Evolutionary conservation across 441 rosid genomes (phyloP).

Genomic region (Rhodomyrtus psidioides): DNA sequence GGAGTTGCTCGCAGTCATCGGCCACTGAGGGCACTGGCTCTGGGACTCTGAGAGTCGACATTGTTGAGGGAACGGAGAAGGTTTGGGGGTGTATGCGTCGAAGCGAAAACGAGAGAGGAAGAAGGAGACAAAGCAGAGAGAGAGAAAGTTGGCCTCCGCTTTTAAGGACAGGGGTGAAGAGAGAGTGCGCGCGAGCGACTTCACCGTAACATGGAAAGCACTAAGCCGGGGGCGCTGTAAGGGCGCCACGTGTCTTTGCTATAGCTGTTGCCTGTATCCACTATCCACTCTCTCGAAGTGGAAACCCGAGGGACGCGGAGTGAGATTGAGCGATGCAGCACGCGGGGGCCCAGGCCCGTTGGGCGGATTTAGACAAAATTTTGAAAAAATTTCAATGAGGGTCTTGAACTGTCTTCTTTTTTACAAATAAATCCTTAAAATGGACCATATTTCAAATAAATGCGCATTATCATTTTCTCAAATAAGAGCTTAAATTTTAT

Average conservation of each 20-base stretch:
- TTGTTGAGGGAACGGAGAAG: background rate
- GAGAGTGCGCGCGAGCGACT: background rate
- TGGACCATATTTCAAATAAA: too few species aligned
- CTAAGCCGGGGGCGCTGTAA: background rate
- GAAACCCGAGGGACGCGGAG: background rate
- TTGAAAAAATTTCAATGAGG: too few species aligned
- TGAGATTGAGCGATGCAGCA: background rate
- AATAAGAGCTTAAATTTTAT: too few species aligned
- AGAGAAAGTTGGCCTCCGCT: too few species aligned
- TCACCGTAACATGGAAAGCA: background rate
- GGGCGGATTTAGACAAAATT: background rate
- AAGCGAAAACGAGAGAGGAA: background rate
- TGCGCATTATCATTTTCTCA: too few species aligned
- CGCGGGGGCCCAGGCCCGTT: background rate
- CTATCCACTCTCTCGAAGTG: background rate
- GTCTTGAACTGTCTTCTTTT: too few species aligned
- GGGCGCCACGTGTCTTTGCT: background rate
- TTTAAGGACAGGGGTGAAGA: background rate
- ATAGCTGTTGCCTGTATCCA: too few species aligned
- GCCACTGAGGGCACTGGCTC: background rate
- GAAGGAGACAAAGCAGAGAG: too few species aligned
- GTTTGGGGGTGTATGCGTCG: background rate
- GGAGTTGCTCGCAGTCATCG: too few species aligned
- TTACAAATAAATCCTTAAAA: too few species aligned
- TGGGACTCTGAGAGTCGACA: background rate